Percentiles rank a stretch among this genome's conserved stretches.
Conservation (phyloP, 2,329 filamentous ascomycete species). For the Fusarium agapanthi region DNA sequence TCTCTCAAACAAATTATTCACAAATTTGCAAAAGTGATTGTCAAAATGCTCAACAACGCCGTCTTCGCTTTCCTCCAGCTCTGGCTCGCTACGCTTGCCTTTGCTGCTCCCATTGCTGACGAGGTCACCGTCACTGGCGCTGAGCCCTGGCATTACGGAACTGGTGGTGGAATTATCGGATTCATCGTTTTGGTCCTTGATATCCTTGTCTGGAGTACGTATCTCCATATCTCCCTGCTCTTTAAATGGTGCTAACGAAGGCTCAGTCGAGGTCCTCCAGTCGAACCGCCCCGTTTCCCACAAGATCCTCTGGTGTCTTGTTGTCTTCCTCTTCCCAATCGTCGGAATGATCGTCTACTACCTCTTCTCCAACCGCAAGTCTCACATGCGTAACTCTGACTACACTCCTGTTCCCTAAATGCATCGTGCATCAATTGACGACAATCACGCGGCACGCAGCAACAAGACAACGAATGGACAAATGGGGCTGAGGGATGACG, state of each 20-base stretch:
- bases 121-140: conserved; percentile 47
- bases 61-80: conserved; percentile 38
- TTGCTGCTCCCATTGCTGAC: conserved; percentile 52
- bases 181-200: conserved; percentile 70
- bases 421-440: background rate
- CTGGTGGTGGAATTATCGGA: conserved; percentile 68
- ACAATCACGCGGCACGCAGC: accelerated
- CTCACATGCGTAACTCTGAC: conserved; percentile 61
- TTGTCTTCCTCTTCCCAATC: conserved; percentile 72
- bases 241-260: background rate
- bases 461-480: background rate
- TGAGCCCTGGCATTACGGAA: conserved; percentile 66
- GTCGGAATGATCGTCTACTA: conserved; percentile 70
- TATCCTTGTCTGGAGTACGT: conserved; percentile 69
- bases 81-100: conserved; percentile 60
- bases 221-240: accelerated
- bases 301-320: conserved; percentile 70
- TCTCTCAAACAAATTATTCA: too few species aligned
- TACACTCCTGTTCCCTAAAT: conserved; percentile 56
- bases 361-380: conserved; percentile 68
- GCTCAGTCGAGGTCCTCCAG: conserved; percentile 69
- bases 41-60: conserved; percentile 25
- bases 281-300: conserved; percentile 65
- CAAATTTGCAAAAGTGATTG: accelerated
- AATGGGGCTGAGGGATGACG: background rate